A percentile compares a stretch with the other conserved stretches of the same genome.
Evolutionary conservation across 257 asterid species (phyloP).

Genomic region (Coffea canephora): DNA sequence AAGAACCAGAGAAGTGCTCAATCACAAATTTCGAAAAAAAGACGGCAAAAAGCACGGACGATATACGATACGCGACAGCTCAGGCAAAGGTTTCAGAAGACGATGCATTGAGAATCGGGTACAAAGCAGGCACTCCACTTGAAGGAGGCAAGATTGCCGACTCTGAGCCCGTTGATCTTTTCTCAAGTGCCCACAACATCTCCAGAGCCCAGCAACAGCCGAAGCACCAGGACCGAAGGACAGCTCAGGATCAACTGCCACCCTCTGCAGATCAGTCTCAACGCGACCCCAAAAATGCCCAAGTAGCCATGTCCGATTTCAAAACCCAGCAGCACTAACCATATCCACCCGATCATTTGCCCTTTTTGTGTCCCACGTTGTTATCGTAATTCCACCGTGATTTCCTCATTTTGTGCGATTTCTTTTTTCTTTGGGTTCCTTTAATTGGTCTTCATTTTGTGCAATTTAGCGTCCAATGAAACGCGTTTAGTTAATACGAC

Average conservation of each 20-base stretch:
- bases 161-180: slow-evolving; percentile 37
- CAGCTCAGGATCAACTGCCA: neutral
- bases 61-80: slow-evolving; percentile 32
- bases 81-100: slow-evolving; percentile 56
- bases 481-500: no score
- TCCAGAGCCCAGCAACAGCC: neutral
- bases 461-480: neutral
- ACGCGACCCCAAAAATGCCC: neutral
- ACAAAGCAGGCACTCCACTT: slow-evolving; percentile 42
- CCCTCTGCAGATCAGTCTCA: neutral
- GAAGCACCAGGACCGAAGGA: neutral
- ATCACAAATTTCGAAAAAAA: neutral
- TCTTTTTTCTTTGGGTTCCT: no score
- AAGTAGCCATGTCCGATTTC: no score
- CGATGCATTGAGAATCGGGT: slow-evolving; percentile 40
- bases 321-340: no score
- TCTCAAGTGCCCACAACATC: slow-evolving; percentile 31
- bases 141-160: slow-evolving; percentile 49
- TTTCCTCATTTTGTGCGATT: neutral
- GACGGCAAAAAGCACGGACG: slow-evolving; percentile 50
- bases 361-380: neutral
- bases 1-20: neutral
- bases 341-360: no score
- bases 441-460: neutral
- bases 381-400: neutral